Conservation (phyloP, 2,329 filamentous ascomycete genomes). For the Microsporum ferrugineum region DNA sequence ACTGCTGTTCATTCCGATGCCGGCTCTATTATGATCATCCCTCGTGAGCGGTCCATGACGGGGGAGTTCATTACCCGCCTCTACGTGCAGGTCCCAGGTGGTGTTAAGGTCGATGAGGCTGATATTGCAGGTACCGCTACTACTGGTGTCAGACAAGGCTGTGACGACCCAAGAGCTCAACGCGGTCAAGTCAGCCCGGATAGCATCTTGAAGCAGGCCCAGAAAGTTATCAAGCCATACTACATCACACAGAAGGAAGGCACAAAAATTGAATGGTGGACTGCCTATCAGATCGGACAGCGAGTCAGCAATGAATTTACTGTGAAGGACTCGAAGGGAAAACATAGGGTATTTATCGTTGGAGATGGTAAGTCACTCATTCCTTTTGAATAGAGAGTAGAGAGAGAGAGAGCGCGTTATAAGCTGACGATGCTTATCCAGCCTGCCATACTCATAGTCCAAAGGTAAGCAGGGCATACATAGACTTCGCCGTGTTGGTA, state of each 20-base stretch:
- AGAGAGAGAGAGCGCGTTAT: neutral
- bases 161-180: conserved; percentile 30
- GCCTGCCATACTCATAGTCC: conserved; percentile 69
- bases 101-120: conserved; percentile 21
- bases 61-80: conserved; percentile 60
- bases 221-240: conserved; percentile 56
- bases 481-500: neutral
- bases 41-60: conserved; percentile 49
- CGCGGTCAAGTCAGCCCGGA: conserved; percentile 53
- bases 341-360: conserved; percentile 60
- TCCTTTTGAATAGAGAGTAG: neutral
- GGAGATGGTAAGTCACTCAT: conserved; percentile 43
- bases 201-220: conserved; percentile 51
- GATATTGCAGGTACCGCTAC: conserved; percentile 19
- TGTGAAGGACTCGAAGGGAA: conserved; percentile 55
- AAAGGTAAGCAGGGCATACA: conserved; percentile 33
- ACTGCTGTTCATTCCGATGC: conserved; percentile 63
- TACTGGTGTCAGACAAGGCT: conserved; percentile 4
- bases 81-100: conserved; percentile 39
- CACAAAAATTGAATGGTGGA: conserved; percentile 47
- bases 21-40: conserved; percentile 71
- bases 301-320: conserved; percentile 50
- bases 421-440: conserved; percentile 7
- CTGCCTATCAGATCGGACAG: conserved; percentile 57
- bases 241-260: conserved; percentile 5